A percentile compares a stretch with the other conserved stretches of the same genome.
Evolutionary conservation across 2,329 filamentous ascomycete species (phyloP).

Genomic region (Aspergillus quadricinctus): DNA sequence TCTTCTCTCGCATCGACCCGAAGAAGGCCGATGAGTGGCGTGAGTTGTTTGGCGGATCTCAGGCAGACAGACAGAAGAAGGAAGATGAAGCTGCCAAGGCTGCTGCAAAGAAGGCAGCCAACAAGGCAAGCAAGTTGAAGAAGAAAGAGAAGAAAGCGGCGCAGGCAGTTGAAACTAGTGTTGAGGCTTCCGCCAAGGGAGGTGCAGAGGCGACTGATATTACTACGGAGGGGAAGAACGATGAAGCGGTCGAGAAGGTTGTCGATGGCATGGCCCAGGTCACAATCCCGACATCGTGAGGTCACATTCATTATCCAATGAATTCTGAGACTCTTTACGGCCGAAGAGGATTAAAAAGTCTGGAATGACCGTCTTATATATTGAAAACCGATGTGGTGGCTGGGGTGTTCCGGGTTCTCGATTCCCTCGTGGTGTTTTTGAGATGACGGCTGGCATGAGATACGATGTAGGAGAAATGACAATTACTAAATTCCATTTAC

Average conservation of each 20-base stretch:
- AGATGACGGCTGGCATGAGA: constrained; percentile 3
- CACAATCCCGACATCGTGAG: constrained; percentile 38
- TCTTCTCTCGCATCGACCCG: constrained; percentile 78
- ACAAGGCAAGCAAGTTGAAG: constrained; percentile 28
- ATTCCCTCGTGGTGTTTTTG: neutral
- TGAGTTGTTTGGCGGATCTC: constrained; percentile 65
- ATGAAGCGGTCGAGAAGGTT: constrained; percentile 37
- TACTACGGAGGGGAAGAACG: constrained; percentile 21
- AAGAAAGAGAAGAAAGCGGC: constrained; percentile 32
- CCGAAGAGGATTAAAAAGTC: neutral
- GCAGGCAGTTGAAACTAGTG: constrained; percentile 23
- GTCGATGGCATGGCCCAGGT: constrained; percentile 41
- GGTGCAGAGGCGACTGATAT: constrained; percentile 24
- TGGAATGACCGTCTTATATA: neutral
- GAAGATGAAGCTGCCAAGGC: constrained; percentile 50
- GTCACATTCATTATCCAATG: neutral
- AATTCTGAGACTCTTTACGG: neutral
- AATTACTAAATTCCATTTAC: neutral
- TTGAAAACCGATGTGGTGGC: neutral
- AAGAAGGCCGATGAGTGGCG: constrained; percentile 83
- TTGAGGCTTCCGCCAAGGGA: constrained; percentile 35
- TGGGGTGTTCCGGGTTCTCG: neutral
- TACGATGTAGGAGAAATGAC: constrained; percentile 5
- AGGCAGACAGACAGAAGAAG: constrained; percentile 64
- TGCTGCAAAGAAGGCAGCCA: constrained; percentile 35